Base-by-base conservation (phyloP, 1,284 basidiomycete species). In the Moniliophthora roreri region DNA sequence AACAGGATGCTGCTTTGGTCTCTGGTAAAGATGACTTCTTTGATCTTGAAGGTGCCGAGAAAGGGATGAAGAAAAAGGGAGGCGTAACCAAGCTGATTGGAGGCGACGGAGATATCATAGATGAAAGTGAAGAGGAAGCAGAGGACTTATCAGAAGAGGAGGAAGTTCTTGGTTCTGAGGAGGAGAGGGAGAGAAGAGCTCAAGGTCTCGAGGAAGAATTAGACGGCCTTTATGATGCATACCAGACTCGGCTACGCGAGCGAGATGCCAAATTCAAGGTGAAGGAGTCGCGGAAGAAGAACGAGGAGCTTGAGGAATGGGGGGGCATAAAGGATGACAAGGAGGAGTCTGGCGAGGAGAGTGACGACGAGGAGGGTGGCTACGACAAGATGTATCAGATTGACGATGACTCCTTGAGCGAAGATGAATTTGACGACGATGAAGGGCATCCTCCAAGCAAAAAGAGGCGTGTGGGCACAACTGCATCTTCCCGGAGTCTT, bases 191-290 rank as follows among this genome's bases (percentile, higher is more conserved):
- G 60, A 73, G 66, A 65, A 88, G 80, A 68, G 75, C 84, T 20
- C 71, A 63, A n/a, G 78, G 58, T 21, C 78, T 99, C 21, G 96
- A 99, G 69, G 84, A 77, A 28, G 90, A 94, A 63, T 76, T 99
- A 58, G 95, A 99, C 64, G 84, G 81, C 5, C 72, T 98, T 61
- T 99, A 99, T 72, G 87, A 95, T 61, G 80, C 85, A 36, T 99
- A 98, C 71, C 89, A 85, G 66, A 84, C 88, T 53, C 82, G 90
- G 55, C 73, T 93, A 74, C 80, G 83, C 53, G 93, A 95, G 66
- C 81, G 86, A 51, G 95, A 99, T 69, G 82, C 91, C 37, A 98
- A 98, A 73, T 93, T 82, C 75, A 93, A 87, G 65, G 93, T 91
- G 45, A 87, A 88, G 69, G 89, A 97, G 70, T 84, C 88, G 8